Evolutionary conservation across 257 asterid genomes (phyloP), one percentile per base, ranked within the genome.

Genomic region (Cinchona pubescens): DNA sequence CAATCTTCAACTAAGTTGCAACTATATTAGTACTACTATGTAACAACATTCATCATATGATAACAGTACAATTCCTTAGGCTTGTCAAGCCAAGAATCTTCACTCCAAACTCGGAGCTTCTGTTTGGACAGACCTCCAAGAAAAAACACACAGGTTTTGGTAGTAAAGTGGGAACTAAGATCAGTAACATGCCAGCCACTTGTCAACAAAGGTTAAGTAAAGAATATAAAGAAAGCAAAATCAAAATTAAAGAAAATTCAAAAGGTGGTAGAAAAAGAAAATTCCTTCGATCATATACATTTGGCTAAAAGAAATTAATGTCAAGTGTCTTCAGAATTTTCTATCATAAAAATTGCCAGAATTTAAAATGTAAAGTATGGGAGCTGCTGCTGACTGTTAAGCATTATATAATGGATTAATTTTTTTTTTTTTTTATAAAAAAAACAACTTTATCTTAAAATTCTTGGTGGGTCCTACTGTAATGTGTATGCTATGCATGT

Each of bases 171-270:
- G 69, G 80, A 76, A 55, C 84, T 75, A n/a, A n/a, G n/a, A n/a
- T n/a, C n/a, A n/a, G n/a, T n/a, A 88, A 87, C 89, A 79, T 87
- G 94, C 82, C 81, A 67, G 67, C 95, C 89, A 90, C 89, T 88
- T 90, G 88, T 81, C 75, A 75, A 62, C 83, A 87, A 89, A 87
- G 29, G 92, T 77, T 76, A 83, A 82, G 89, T 76, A 91, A 83
- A 87, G 89, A 81, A 86, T 83, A 86, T 80, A 75, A 82, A 75
- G 77, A 69, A 76, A 78, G 82, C 60, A 65, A 81, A 16, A 46
- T 69, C 35, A 64, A 76, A 80, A 65, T 46, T 42, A 72, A 71
- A 58, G 79, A 76, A 78, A 69, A 74, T 75, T 82, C 78, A 79
- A 80, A 85, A 76, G 78, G 58, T 79, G 79, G 67, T 82, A 70